Evolutionary conservation across 768 basidiomycete species (phyloP).

Genomic region (Daedalea quercina): DNA sequence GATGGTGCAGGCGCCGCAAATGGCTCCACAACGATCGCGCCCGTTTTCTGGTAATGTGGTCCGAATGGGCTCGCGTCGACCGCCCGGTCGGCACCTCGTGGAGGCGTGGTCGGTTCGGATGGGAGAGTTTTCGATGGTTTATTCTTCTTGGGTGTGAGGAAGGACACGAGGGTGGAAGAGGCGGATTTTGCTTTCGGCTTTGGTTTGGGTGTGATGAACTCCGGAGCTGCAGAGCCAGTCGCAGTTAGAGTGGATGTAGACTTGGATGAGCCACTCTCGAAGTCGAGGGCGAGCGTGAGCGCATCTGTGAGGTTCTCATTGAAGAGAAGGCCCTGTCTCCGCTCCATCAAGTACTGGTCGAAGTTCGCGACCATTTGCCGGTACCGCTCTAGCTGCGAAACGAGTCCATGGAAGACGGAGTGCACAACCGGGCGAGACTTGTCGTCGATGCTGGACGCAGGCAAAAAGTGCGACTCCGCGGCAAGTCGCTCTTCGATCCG

Average conservation of each 20-base stretch:
- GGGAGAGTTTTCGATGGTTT: slow-evolving; percentile 31
- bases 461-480: slow-evolving; percentile 49
- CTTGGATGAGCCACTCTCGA: slow-evolving; percentile 31
- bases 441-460: slow-evolving; percentile 65
- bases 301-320: slow-evolving; percentile 91
- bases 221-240: slow-evolving; percentile 17
- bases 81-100: slow-evolving; percentile 33
- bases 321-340: slow-evolving; percentile 84
- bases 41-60: slow-evolving; percentile 77
- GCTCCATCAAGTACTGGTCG: slow-evolving; percentile 77
- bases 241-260: slow-evolving; percentile 20
- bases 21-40: slow-evolving; percentile 63
- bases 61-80: slow-evolving; percentile 73
- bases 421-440: slow-evolving; percentile 73
- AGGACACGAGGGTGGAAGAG: slow-evolving; percentile 64
- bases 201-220: slow-evolving; percentile 28
- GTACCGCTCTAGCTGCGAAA: slow-evolving; percentile 77
- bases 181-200: slow-evolving; percentile 46
- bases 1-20: slow-evolving; percentile 55
- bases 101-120: slow-evolving; percentile 40
- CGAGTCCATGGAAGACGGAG: slow-evolving; percentile 73
- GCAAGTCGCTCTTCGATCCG: slow-evolving; percentile 59
- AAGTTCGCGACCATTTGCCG: slow-evolving; percentile 70
- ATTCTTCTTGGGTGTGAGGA: slow-evolving; percentile 72
- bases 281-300: slow-evolving; percentile 63